Evolutionary conservation across 495 filamentous ascomycete genomes (phyloP), one percentile per base, ranked within the genome.

Genomic region (Bacidia rubella): DNA sequence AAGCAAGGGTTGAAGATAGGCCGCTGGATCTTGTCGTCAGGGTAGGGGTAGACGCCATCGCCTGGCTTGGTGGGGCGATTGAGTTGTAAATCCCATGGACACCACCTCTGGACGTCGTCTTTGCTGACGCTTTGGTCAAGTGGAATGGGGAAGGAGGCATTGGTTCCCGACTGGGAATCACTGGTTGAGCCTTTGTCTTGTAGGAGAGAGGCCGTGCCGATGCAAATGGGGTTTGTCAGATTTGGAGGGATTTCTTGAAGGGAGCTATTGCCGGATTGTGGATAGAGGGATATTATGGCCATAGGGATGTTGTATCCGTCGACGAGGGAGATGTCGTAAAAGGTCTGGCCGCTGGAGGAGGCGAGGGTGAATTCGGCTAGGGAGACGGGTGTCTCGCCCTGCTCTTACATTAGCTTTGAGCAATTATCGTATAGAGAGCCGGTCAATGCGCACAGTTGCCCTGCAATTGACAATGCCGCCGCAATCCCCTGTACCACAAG

Each of bases 291-390:
- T 49, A 82, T 68, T 52, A 90, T 79, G 24, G 70, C 81, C 49
- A 90, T 57, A 5, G 83, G 83, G 9, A 90, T 66, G 63, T 90
- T 89, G 72, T 90, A 89, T 39, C 86, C 86, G 63, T 90, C 86
- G 24, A 90, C 86, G 29, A 90, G 75, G 29, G 83, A 87, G 54
- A 90, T 83, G 65, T 90, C 86, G 65, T 88, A 89, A 64, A 83
- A 90, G 3, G 78, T 82, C 60, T 86, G 78, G 11, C 66, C 70
- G 51, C 71, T 69, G 27, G 67, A 64, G n/a, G 70, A 66, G 35
- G 72, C 69, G 38, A 89, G 74, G 47, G 80, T 86, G 62, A 88
- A 86, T 56, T 90, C 86, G 17, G 82, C 83, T 4, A 90, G 72
- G 2, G 82, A 85, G 4, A 75, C 76, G 1, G 86, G 86, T 2